Evolutionary conservation across 805 yeast species (phyloP).

Genomic region (Blastobotrys peoriensis): DNA sequence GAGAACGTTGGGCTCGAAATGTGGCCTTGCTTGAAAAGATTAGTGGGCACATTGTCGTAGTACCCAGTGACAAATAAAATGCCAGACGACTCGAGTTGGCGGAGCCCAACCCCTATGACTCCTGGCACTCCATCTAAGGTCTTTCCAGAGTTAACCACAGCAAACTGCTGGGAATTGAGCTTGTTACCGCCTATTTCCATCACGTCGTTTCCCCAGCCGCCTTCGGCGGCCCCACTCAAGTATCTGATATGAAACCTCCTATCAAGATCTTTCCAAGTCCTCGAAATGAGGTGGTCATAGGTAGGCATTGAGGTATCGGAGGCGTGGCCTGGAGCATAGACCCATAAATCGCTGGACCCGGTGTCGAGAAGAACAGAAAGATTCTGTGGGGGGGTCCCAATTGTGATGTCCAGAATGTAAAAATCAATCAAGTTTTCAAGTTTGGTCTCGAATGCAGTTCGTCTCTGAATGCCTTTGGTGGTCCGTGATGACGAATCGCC

Average conservation of each 20-base stretch:
- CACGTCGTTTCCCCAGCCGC: not conserved
- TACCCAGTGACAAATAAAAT: not conserved
- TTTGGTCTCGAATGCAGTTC: not conserved
- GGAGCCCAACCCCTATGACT: slow-evolving; percentile 31
- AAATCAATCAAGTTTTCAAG: not conserved
- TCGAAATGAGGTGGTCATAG: not conserved
- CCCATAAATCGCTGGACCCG: slow-evolving; percentile 67
- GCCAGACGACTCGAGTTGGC: slow-evolving; percentile 24
- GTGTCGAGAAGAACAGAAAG: slow-evolving; percentile 56
- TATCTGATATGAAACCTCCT: not conserved
- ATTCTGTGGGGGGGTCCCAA: slow-evolving; percentile 55
- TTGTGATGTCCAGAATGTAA: not conserved
- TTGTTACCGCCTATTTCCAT: not conserved
- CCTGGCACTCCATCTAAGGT: slow-evolving; percentile 48
- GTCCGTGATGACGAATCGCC: too few species aligned
- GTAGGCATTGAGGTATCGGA: not conserved
- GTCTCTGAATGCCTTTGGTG: not conserved
- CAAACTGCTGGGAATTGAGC: not conserved
- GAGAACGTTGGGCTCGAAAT: slow-evolving; percentile 55
- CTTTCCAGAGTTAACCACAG: slow-evolving; percentile 36
- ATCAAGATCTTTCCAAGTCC: not conserved
- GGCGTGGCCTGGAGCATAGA: slow-evolving; percentile 24
- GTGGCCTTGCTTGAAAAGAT: slow-evolving; percentile 48
- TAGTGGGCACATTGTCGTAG: slow-evolving; percentile 57
- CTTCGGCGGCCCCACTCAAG: not conserved